Conservation (phyloP, 805 yeast genomes). For the Saturnispora besseyi region DNA sequence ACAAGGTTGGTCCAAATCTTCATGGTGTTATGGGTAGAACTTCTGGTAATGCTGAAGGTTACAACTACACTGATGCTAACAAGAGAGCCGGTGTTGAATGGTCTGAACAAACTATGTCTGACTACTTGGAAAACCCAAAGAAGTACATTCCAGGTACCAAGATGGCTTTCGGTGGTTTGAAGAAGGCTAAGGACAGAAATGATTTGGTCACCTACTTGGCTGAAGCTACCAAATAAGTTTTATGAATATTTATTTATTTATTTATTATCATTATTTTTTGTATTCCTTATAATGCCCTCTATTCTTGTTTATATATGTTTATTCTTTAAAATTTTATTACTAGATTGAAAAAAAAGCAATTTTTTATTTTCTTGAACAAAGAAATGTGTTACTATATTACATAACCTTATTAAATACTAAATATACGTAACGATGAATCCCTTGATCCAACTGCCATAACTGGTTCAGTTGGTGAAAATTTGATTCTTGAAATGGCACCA, state of each 20-base stretch:
- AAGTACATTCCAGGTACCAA: constrained; percentile 99
- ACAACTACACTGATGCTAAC: constrained; percentile 97
- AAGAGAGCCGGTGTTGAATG: constrained; percentile 88
- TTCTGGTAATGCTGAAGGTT: constrained; percentile 89
- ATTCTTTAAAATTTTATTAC: not conserved
- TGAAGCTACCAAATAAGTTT: constrained; percentile 39
- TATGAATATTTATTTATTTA: no score
- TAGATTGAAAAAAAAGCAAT: not conserved
- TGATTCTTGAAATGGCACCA: constrained; percentile 50
- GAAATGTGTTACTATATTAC: not conserved
- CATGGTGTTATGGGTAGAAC: constrained; percentile 90
- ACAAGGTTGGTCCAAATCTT: constrained; percentile 99
- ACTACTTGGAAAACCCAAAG: constrained; percentile 98
- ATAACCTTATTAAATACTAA: not conserved
- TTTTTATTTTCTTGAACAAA: constrained; percentile 5
- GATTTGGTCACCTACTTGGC: constrained; percentile 84
- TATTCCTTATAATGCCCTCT: not conserved
- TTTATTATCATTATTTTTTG: not conserved
- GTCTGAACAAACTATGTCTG: constrained; percentile 81
- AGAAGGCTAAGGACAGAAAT: constrained; percentile 98
- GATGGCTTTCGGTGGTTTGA: constrained; percentile 99
- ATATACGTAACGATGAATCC: constrained; percentile 51
- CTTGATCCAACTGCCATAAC: constrained; percentile 53
- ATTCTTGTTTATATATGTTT: not conserved
- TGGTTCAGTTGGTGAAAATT: constrained; percentile 37